These are phyloP conservation scores for Colletotrichum sp. DNA, from an alignment of 2,329 filamentous ascomycete genomes.

Conservation along the genomic window DNA sequence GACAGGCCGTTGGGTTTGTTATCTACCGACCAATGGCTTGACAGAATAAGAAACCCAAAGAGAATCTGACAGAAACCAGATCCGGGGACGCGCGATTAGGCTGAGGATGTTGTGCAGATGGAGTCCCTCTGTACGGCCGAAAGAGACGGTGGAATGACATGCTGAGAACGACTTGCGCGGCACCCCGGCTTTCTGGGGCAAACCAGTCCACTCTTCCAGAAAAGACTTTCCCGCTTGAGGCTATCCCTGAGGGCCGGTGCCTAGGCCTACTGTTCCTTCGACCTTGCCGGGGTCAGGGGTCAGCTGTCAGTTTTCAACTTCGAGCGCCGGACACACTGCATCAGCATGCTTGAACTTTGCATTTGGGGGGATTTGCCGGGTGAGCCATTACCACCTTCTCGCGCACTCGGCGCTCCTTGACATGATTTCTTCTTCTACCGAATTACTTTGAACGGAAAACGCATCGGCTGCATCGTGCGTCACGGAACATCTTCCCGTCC, in stretches of 20 bases:
- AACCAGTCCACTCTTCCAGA: background rate
- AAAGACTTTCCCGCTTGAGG: background rate
- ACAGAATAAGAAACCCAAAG: background rate
- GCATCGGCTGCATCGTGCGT: background rate
- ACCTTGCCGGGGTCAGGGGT: background rate
- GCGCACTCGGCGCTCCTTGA: background rate
- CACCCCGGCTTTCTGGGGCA: slow-evolving; percentile 1
- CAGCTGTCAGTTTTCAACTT: slow-evolving; percentile 14
- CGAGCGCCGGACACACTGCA: background rate
- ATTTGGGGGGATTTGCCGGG: background rate
- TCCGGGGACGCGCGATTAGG: background rate
- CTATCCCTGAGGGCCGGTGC: background rate
- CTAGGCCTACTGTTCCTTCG: background rate
- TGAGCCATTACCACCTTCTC: background rate
- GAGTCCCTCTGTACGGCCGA: background rate
- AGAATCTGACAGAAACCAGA: background rate
- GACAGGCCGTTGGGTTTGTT: background rate
- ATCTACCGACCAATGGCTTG: background rate
- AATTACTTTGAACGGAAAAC: background rate
- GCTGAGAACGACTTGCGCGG: background rate
- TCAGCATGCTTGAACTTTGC: background rate
- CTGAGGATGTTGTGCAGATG: slow-evolving; percentile 19
- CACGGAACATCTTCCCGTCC: background rate
- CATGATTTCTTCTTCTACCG: background rate
- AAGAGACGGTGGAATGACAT: background rate